Base-by-base conservation (phyloP, 2,329 filamentous ascomycete genomes). In the Monilinia fructicola region DNA sequence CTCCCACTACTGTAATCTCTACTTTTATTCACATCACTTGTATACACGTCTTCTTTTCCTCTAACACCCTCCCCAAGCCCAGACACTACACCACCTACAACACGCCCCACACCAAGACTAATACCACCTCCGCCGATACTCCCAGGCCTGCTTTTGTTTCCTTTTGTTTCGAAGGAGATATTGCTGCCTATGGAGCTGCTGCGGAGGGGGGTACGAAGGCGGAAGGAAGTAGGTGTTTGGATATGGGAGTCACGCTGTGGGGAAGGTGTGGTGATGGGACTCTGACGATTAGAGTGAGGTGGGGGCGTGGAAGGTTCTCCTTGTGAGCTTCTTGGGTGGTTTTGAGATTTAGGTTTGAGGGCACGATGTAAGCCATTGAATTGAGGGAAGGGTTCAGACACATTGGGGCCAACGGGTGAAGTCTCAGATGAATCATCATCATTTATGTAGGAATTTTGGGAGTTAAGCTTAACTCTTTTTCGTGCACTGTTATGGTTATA, bases 121-220 rank as follows among this genome's bases (percentile, higher is more conserved):
- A 75, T 74, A 0, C 74, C 74, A n/a, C 44, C 50, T 38, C 58
- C 44, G 21, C 58, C 44, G 50, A 60, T 60, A 38, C 44, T 60
- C 28, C 44, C 58, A 1, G 44, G n/a, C 21, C 58, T 48, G n/a
- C 58, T 60, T 38, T 50, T 60, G 12, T 38, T 50, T 50, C 58
- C 58, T 59, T 61, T 70, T 12, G 55, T 38, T 3, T 71, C 70
- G 64, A 75, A 74, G 67, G 67, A 74, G 18, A 75, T 64, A 52
- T 70, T 70, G 61, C 73, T 74, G 0, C 73, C 72, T 28, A 71
- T 70, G 69, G 71, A 74, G 16, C 66, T 68, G 60, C 67, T 74
- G 14, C 58, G 58, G 16, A 60, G n/a, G 31, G 58, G 14, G 16
- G 21, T 60, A 21, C 58, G 31, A 9, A 50, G 5, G 28, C 58